phyloP scores from a whole-genome alignment of 495 filamentous ascomycete species.

The Pyrenula aspistea region DNA sequence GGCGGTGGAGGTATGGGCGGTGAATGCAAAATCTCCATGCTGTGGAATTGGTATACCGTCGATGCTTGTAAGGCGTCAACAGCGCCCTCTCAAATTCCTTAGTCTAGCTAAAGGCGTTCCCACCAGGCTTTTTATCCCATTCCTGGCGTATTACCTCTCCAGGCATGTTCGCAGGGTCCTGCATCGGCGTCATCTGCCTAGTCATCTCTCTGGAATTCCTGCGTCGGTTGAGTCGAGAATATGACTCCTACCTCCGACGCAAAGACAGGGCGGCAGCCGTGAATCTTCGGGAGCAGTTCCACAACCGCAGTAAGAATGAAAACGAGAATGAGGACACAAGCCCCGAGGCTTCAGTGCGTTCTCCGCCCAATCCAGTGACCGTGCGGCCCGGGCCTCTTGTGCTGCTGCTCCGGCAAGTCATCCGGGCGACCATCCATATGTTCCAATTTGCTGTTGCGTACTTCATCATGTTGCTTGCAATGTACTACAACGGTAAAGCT shows the following conservation, averaged over 20 bases:
- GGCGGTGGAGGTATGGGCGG: slow-evolving; percentile 10
- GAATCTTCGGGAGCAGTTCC: slow-evolving; percentile 1
- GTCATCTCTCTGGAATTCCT: slow-evolving; percentile 53
- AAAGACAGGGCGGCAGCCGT: slow-evolving; percentile 8
- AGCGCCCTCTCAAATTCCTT: not conserved
- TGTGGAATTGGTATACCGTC: slow-evolving; percentile 68
- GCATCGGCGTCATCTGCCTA: slow-evolving; percentile 55
- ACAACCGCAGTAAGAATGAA: slow-evolving; percentile 3
- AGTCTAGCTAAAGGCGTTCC: not conserved
- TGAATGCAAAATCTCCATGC: slow-evolving; percentile 44
- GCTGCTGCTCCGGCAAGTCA: slow-evolving; percentile 39
- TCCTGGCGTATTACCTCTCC: slow-evolving; percentile 51
- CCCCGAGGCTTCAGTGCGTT: not conserved
- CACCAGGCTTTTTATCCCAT: slow-evolving; percentile 45
- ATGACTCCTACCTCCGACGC: slow-evolving; percentile 42
- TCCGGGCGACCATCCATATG: slow-evolving; percentile 53
- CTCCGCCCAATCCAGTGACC: not conserved
- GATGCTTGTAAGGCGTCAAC: slow-evolving; percentile 38
- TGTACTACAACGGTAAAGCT: slow-evolving; percentile 48
- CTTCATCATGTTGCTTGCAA: slow-evolving; percentile 57
- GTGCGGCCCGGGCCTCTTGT: not conserved
- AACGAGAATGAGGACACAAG: slow-evolving; percentile 7
- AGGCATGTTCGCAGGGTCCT: slow-evolving; percentile 55
- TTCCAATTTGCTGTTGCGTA: slow-evolving; percentile 60
- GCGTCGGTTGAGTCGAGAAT: slow-evolving; percentile 44